phyloP scores from a whole-genome alignment of 768 basidiomycete genomes.

The Kwoniella sp. region DNA sequence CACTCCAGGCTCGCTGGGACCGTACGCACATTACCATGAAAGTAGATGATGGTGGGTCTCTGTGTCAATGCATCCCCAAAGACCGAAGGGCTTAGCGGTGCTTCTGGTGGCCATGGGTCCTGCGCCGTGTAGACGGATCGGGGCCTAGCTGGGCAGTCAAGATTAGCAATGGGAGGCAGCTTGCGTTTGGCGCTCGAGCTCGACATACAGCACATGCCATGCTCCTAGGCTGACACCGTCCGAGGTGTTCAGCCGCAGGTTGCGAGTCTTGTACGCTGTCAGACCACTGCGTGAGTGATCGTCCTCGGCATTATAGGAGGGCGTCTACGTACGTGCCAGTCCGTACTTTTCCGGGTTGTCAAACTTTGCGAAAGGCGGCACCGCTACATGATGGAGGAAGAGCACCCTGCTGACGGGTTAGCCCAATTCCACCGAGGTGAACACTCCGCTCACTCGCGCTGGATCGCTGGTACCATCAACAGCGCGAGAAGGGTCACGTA shows the following conservation, averaged over 20 bases:
- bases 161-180: too few species aligned
- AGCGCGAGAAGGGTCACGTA: slow-evolving; percentile 53
- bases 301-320: too few species aligned
- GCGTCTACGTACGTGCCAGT: slow-evolving; percentile 63
- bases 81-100: slow-evolving; percentile 50
- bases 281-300: background rate
- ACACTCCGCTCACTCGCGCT: slow-evolving; percentile 60
- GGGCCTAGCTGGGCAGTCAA: slow-evolving; percentile 16
- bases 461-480: slow-evolving; percentile 62
- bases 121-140: slow-evolving; percentile 36
- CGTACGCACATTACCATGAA: slow-evolving; percentile 70
- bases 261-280: slow-evolving; percentile 70
- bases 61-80: slow-evolving; percentile 58
- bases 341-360: slow-evolving; percentile 71
- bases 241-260: slow-evolving; percentile 64
- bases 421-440: background rate
- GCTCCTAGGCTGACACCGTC: slow-evolving; percentile 73
- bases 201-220: slow-evolving; percentile 45
- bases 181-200: background rate
- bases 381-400: slow-evolving; percentile 64
- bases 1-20: background rate
- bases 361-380: slow-evolving; percentile 64
- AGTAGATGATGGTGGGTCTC: slow-evolving; percentile 76
- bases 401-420: slow-evolving; percentile 52
- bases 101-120: slow-evolving; percentile 48